Percentiles rank a stretch among this genome's conserved stretches.
Evolutionary conservation across 768 basidiomycete species (phyloP).

Genomic region (Leccinum uliginosum): DNA sequence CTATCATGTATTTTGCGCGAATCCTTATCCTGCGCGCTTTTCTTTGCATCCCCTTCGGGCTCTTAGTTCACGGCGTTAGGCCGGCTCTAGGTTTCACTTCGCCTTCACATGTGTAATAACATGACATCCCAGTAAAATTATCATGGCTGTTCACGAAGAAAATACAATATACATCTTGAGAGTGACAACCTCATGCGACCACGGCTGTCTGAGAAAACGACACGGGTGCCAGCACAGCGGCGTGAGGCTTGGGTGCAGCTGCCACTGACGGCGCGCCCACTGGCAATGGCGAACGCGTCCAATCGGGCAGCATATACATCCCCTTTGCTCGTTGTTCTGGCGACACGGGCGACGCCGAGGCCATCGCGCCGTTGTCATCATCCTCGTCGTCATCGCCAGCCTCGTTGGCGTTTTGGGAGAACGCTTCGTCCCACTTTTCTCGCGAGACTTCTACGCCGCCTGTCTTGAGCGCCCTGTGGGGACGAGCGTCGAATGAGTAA

Average conservation of each 20-base stretch:
- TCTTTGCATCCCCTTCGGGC: background rate
- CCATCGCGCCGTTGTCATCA: conserved; percentile 36
- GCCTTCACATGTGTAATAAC: background rate
- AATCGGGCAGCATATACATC: conserved; percentile 68
- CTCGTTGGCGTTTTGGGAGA: conserved; percentile 31
- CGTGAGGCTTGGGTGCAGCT: conserved; percentile 7
- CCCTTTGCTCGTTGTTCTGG: conserved; percentile 33
- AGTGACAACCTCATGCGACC: conserved; percentile 27
- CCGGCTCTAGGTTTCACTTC: conserved; percentile 9
- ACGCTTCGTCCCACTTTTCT: conserved; percentile 83
- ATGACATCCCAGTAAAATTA: conserved; percentile 1
- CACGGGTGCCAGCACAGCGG: background rate
- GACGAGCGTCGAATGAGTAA: background rate
- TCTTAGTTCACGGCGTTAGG: conserved; percentile 4
- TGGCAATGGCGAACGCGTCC: conserved; percentile 66
- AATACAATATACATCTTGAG: conserved; percentile 1
- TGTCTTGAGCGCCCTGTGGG: conserved; percentile 71
- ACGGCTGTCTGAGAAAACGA: conserved; percentile 28
- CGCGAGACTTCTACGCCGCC: conserved; percentile 78
- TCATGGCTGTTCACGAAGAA: background rate
- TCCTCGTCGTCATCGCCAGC: background rate
- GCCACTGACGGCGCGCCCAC: conserved; percentile 60
- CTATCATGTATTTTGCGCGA: background rate
- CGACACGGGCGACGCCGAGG: conserved; percentile 5
- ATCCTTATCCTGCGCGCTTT: background rate